phyloP scores from a whole-genome alignment of 176 grass and related monocot genomes.

The Typha latifolia region DNA sequence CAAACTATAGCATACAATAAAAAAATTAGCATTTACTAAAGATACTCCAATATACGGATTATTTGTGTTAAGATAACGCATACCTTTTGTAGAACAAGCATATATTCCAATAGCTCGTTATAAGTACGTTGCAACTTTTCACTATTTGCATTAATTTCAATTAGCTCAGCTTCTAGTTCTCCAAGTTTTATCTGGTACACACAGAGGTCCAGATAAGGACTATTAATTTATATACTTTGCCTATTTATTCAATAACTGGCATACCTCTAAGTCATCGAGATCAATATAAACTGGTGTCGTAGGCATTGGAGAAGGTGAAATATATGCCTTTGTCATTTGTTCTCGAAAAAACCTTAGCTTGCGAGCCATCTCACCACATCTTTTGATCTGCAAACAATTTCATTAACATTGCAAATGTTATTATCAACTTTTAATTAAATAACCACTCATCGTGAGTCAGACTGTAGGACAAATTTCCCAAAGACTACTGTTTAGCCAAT shows the following conservation, averaged over 20 bases:
- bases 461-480: no score
- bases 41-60: conserved; percentile 1
- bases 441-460: not conserved
- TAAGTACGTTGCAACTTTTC: conserved; percentile 68
- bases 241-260: not conserved
- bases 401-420: not conserved
- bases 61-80: not conserved
- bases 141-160: conserved; percentile 95
- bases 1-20: no score
- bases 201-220: conserved; percentile 6
- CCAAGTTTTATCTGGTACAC: conserved; percentile 70
- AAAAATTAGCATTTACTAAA: no score
- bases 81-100: conserved; percentile 87
- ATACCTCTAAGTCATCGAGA: conserved; percentile 79
- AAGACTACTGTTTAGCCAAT: no score
- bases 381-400: conserved; percentile 65
- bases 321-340: conserved; percentile 71
- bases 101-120: conserved; percentile 83
- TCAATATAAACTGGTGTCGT: conserved; percentile 34
- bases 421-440: not conserved
- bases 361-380: conserved; percentile 84
- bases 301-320: conserved; percentile 35
- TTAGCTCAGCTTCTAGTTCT: conserved; percentile 81
- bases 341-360: conserved; percentile 77
- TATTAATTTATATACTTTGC: not conserved